Evolutionary conservation across 129 eudicot genomes (phyloP), one percentile per base, ranked within the genome.

Genomic region (Rutidosis leptorrhynchoides): DNA sequence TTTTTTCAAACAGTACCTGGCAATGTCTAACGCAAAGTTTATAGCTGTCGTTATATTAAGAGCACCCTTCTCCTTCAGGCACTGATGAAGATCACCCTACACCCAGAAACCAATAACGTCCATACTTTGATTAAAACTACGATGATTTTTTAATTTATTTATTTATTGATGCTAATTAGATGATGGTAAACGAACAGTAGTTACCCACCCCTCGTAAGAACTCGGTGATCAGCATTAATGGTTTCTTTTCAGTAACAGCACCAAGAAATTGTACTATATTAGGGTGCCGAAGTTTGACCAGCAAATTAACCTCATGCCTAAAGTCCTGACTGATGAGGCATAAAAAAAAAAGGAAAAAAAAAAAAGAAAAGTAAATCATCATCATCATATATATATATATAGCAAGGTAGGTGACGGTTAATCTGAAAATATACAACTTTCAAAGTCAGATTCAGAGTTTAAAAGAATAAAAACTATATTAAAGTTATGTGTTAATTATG

Each of bases 231-330:
- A 93, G 67, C 98, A 93, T 93, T 43, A 93, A 79, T n/a, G 98
- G 98, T 72, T 88, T 93, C 80, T 71, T 88, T 58, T 88, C 95
- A 5, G 98, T 93, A 70, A 93, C 98, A 70, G 98, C 98, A 82
- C 98, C 98, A 65, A 92, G 95, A 68, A 92, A 92, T n/a, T n/a
- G n/a, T n/a, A n/a, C n/a, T n/a, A n/a, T n/a, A n/a, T n/a, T n/a
- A n/a, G n/a, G n/a, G n/a, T 93, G 98, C 62, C 96, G 96, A 74
- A 92, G 96, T 82, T 93, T 93, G 83, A 93, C 98, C 62, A 93
- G 87, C 85, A 88, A 93, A 67, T 85, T 88, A 65, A 93, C 98
- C 77, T 93, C 98, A 12, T 93, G 98, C 83, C 96, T 85, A 81
- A 93, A 93, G 83, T 93, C 96, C 89, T 93, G 98, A 68, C 98